Evolutionary conservation across 257 asterid species (phyloP).

Genomic region (Gentiana dahurica): DNA sequence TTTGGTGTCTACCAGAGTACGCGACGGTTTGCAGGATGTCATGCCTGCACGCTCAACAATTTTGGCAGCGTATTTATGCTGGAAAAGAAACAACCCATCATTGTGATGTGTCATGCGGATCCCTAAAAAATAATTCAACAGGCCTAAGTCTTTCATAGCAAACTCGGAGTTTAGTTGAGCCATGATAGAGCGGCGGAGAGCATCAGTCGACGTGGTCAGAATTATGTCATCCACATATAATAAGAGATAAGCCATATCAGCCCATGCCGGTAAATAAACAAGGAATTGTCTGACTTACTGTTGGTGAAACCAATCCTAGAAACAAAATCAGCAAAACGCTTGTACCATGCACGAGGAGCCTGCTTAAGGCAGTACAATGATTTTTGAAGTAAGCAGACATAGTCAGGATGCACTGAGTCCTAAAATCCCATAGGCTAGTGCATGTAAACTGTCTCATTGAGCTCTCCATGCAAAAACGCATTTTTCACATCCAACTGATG

Average conservation of each 20-base stretch:
- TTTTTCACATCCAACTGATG: neutral
- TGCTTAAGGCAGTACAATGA: neutral
- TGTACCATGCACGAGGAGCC: conserved; percentile 1
- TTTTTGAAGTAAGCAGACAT: neutral
- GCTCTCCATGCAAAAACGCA: too few species aligned
- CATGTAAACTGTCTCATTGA: neutral
- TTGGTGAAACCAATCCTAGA: neutral
- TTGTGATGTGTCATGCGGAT: neutral
- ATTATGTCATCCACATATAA: neutral
- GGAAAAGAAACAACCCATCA: neutral
- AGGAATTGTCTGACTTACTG: neutral
- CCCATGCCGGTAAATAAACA: neutral
- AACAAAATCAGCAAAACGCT: neutral
- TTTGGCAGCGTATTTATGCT: neutral
- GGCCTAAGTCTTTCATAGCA: neutral
- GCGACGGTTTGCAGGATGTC: neutral
- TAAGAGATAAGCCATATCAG: neutral
- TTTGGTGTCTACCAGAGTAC: neutral
- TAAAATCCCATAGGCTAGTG: neutral
- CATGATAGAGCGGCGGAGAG: neutral
- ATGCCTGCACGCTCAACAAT: neutral
- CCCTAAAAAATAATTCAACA: neutral
- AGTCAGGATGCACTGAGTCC: neutral
- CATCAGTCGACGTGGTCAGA: neutral
- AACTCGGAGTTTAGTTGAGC: neutral